Percentiles rank a stretch among this genome's conserved stretches.
Evolutionary conservation across 2,329 filamentous ascomycete species (phyloP).

Genomic region (Thermothelomyces thermophilus): DNA sequence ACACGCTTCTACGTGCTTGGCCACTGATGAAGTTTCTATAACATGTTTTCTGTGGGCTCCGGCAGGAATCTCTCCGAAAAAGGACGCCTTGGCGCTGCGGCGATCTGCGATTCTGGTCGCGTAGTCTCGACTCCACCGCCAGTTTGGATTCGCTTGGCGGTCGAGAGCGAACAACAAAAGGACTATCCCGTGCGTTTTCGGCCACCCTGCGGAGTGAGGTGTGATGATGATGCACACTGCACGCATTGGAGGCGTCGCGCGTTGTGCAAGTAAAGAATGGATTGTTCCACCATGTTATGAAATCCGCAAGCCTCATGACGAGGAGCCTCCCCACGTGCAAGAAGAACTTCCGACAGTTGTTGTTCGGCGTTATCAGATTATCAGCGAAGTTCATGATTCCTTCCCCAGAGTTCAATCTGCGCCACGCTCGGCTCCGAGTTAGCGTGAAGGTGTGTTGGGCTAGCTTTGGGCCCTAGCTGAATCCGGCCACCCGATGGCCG

Average conservation of each 20-base stretch:
- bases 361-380: conserved; percentile 7
- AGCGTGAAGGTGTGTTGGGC: background rate
- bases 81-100: conserved; percentile 15
- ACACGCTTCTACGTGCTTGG: too few species aligned
- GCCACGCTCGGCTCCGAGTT: background rate
- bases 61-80: background rate
- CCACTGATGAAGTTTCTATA: too few species aligned
- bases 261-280: background rate
- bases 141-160: conserved; percentile 8
- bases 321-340: background rate
- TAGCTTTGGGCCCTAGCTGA: conserved; percentile 8
- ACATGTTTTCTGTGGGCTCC: too few species aligned
- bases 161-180: background rate
- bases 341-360: too few species aligned
- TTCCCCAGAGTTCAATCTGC: conserved; percentile 6
- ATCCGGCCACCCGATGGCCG: conserved; percentile 5
- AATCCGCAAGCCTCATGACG: background rate
- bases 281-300: background rate
- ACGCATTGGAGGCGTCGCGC: too few species aligned
- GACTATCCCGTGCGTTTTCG: background rate
- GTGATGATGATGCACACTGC: too few species aligned
- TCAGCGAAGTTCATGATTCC: background rate
- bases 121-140: conserved; percentile 3
- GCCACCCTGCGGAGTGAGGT: background rate
- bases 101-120: conserved; percentile 14